These are phyloP conservation scores for Mortierella polycephala DNA, from an alignment of 371 early-diverging fungal species.

Conservation along the genomic window DNA sequence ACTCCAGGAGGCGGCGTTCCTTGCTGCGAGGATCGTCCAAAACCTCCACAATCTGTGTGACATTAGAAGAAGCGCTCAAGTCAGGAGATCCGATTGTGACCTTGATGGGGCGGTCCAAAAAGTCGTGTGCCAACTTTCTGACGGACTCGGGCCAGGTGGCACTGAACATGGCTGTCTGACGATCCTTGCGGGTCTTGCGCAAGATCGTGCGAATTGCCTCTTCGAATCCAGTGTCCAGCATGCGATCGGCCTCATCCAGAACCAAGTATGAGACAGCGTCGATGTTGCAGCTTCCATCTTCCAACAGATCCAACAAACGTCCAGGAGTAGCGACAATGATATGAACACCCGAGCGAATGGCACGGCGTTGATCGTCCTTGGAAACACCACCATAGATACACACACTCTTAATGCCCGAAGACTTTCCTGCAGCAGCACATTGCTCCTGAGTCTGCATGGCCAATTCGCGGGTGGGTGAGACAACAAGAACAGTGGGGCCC, in stretches of 20 bases:
- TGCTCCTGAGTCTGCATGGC: slow-evolving; percentile 92
- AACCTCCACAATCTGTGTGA: slow-evolving; percentile 96
- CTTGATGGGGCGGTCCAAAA: slow-evolving; percentile 86
- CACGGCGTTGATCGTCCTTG: slow-evolving; percentile 73
- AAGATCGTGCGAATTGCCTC: slow-evolving; percentile 88
- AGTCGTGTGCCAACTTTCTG: slow-evolving; percentile 86
- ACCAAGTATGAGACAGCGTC: slow-evolving; percentile 84
- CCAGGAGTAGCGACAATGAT: slow-evolving; percentile 97
- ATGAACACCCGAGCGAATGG: slow-evolving; percentile 75
- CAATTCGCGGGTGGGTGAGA: slow-evolving; percentile 96
- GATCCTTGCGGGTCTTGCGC: slow-evolving; percentile 63
- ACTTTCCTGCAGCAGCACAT: slow-evolving; percentile 72
- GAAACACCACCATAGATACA: slow-evolving; percentile 84
- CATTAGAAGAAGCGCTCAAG: slow-evolving; percentile 89
- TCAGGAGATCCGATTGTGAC: slow-evolving; percentile 95
- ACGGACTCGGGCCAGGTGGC: slow-evolving; percentile 84
- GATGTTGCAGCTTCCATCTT: slow-evolving; percentile 78
- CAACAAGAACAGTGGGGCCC: slow-evolving; percentile 79
- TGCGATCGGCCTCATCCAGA: slow-evolving; percentile 96
- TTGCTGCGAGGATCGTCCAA: slow-evolving; percentile 80
- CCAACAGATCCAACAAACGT: slow-evolving; percentile 91
- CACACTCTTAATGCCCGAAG: slow-evolving; percentile 78
- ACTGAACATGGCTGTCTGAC: slow-evolving; percentile 92
- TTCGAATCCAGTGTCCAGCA: slow-evolving; percentile 94
- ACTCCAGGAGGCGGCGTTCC: slow-evolving; percentile 81